Base-by-base conservation (phyloP, 192 early-diverging fungal genomes). In the Kappamyces sp. region DNA sequence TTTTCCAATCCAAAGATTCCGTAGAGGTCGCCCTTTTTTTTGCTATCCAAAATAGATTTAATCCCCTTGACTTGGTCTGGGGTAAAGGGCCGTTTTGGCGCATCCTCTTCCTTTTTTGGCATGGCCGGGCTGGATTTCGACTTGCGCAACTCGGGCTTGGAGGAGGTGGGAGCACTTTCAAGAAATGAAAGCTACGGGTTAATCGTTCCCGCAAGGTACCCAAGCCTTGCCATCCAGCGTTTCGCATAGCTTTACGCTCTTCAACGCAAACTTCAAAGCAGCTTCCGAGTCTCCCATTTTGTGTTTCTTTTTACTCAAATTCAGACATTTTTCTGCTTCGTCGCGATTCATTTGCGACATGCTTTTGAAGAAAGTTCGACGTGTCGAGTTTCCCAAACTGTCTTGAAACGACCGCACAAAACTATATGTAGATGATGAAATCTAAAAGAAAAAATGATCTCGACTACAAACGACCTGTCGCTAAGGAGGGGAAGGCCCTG, bases 211-310 rank as follows among this genome's bases (percentile, higher is more conserved):
- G 37, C 52, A 37, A 7, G 5, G 33, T 48, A 50, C 62, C 74
- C 63, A 95, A 51, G 36, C 54, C 40, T 73, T 65, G n/a, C 79
- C 88, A 5, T 84, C 74, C 0, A 77, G 64, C 1, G 91, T 90
- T 5, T 91, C 85, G 68, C 77, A 90, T 7, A 97, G 76, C 2
- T 84, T 64, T 48, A 91, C 58, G 9, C 86, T 87, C 66, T 94
- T 95, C 59, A 83, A 82, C 2, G 89, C 85, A 61, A 95, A 86
- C 66, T 89, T 90, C n/a, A 88, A 57, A 0, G 93, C 92, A 3
- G 75, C 68, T 2, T 70, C 65, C 53, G 69, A 74, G 72, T 95
- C 88, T 7, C 86, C 88, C 2, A 53, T 63, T 23, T 63, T 63
- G 67, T 77, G 84, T 57, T 90, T 84, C 10, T 70, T 66, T 57